Evolutionary conservation across 768 basidiomycete genomes (phyloP), one percentile per base, ranked within the genome.

Genomic region (Boletus sp.): DNA sequence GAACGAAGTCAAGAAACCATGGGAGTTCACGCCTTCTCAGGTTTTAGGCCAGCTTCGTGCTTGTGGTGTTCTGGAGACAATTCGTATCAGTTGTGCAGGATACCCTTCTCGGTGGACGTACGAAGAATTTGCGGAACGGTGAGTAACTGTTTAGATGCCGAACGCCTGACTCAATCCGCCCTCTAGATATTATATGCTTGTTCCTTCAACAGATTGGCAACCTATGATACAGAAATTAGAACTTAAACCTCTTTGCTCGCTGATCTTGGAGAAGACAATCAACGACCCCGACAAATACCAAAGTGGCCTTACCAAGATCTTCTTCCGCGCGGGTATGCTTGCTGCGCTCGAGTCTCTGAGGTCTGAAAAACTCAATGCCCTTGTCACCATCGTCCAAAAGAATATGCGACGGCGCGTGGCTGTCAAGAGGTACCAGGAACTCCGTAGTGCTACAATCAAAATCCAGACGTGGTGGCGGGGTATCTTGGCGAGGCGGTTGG

Each of bases 21-120:
- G 97, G 97, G 93, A 94, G 68, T 95, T 98, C 66, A 84, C 88
- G 29, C 92, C 95, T 32, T 92, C 95, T 63, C 94, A 98, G 69
- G 97, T 99, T 15, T 74, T 99, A 41, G 85, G 92, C 19, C 97
- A 99, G 70, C 75, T 99, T 29, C 83, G 97, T 44, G 97, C 97
- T 53, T 99, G 97, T 72, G 97, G 97, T 85, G 97, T 99, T 51
- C 79, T 99, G 39, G 97, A 99, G 72, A 99, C 97, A 4, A 99
- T 99, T 64, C 83, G 95, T 53, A 99, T 99, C 68, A 94, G 92
- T 72, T 98, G 97, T 72, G 97, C 97, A 41, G 97, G 97, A 32
- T 99, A 99, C 73, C 97, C 97, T 29, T 93, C 93, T 13, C 82
- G 97, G 33, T 98, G 97, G 97, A 93, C 88, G 4, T 99, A 98